phyloP scores from a whole-genome alignment of 257 asterid genomes.

The Haberlea rhodopensis region DNA sequence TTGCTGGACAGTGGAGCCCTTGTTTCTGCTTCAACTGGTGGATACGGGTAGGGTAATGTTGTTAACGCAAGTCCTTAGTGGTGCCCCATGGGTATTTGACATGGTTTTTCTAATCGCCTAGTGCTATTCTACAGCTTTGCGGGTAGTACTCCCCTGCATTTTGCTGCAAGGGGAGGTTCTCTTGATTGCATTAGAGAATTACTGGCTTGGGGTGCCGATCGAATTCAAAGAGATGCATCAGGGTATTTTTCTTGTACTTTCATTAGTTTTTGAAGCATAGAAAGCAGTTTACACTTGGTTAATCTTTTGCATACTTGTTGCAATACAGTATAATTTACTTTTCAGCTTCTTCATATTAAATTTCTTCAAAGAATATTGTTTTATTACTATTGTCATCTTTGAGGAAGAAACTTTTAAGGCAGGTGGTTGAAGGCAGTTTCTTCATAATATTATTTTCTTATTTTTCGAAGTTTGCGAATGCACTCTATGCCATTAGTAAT shows the following conservation, averaged over 20 bases:
- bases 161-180: constrained; percentile 63
- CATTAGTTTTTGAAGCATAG: not conserved
- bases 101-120: constrained; percentile 1
- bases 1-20: constrained; percentile 81
- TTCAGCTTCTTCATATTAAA: not conserved
- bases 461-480: no score
- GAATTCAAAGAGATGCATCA: constrained; percentile 43
- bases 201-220: constrained; percentile 58
- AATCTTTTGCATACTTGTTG: not conserved
- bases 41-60: constrained; percentile 53
- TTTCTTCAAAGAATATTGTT: not conserved
- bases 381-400: not conserved
- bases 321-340: not conserved
- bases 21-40: constrained; percentile 79
- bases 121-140: constrained; percentile 50
- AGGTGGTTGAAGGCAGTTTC: not conserved
- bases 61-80: not conserved
- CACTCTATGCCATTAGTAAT: not conserved
- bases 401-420: not conserved
- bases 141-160: constrained; percentile 63
- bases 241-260: constrained; percentile 33
- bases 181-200: constrained; percentile 50
- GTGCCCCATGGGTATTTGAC: not conserved
- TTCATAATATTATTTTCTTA: not conserved
- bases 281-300: not conserved